Evolutionary conservation across 2,329 filamentous ascomycete genomes (phyloP), one percentile per base, ranked within the genome.

Genomic region (Aspergillus tubingensis): DNA sequence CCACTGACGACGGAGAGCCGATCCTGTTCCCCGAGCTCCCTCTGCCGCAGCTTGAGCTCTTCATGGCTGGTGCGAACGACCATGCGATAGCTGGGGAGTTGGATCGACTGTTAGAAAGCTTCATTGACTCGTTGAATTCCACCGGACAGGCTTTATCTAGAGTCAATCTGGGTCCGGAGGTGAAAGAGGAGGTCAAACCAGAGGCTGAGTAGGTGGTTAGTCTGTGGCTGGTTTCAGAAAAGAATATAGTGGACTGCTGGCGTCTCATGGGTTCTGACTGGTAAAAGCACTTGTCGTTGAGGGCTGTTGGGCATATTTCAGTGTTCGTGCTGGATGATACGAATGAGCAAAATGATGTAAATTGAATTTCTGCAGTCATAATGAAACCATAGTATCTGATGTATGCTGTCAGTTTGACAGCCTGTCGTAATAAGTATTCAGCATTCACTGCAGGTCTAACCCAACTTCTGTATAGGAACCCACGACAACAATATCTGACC

Each of bases 61-160:
- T 81, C 60, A 73, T 70, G 57, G 74, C 75, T 25, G 74, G 72
- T 5, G 76, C 74, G 3, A 71, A 74, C 25, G 75, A 78, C 47
- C 65, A 70, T 2, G 67, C 71, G 8, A 69, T 81, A 13, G 68
- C 72, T 5, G 70, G 67, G 3, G 79, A 81, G 62, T 64, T 81
- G 57, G 75, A 78, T 61, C 68, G 79, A 23, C 62, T 81, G 52
- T 65, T 81, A 7, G 74, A 70, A 32, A 74, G 76, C 51, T 76
- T 80, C 58, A 63, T 77, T 41, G 72, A 71, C 58, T 76, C 76
- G 8, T 66, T 80, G 19, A 70, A 70, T 5, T 73, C 73, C 1
- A 77, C 76, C 8, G 72, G 72, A 4, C 72, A 77, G 58, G 74
- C 76, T 11, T 61, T 70, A 36, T 67, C 70, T 3, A 60, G 63